Conservation (phyloP, 164 flowering plant genomes). For the Annona squamosa region DNA sequence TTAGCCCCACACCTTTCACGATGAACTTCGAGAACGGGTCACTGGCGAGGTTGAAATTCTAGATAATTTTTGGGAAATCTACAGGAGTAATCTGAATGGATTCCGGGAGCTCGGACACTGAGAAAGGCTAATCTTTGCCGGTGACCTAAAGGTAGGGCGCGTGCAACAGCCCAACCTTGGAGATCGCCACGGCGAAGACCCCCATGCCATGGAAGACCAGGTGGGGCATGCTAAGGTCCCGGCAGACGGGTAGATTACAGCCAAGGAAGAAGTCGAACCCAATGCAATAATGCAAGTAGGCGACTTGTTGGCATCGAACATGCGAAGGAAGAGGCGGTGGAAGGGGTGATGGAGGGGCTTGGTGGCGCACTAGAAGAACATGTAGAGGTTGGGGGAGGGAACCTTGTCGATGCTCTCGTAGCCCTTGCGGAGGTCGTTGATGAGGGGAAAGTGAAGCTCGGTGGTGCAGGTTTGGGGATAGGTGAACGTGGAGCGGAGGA, state of each 20-base stretch:
- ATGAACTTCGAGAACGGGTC: constrained; percentile 4
- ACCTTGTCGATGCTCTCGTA: constrained; percentile 28
- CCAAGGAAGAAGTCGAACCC: constrained; percentile 34
- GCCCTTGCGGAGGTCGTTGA: constrained; percentile 18
- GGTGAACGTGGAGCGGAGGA: background rate
- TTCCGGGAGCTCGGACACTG: constrained; percentile 7
- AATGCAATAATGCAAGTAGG: constrained; percentile 33
- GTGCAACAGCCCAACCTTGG: background rate
- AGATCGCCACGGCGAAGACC: constrained; percentile 20
- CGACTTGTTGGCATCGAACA: constrained; percentile 12
- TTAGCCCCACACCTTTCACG: background rate
- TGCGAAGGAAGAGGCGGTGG: constrained; percentile 3
- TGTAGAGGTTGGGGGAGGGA: constrained; percentile 20
- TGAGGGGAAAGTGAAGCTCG: constrained; percentile 22
- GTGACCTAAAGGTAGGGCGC: background rate
- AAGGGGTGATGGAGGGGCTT: constrained; percentile 21
- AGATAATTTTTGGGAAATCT: constrained; percentile 12
- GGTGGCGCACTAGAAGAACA: constrained; percentile 18
- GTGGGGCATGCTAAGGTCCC: constrained; percentile 21
- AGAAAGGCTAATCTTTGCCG: constrained; percentile 1
- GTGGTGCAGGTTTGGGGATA: constrained; percentile 11
- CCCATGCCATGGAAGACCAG: constrained; percentile 39
- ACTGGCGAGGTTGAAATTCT: background rate
- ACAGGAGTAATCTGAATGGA: constrained; percentile 6
- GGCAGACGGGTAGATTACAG: constrained; percentile 23